Evolutionary conservation across 1,284 basidiomycete species (phyloP).

Genomic region (Sanguinoderma infundibulare): DNA sequence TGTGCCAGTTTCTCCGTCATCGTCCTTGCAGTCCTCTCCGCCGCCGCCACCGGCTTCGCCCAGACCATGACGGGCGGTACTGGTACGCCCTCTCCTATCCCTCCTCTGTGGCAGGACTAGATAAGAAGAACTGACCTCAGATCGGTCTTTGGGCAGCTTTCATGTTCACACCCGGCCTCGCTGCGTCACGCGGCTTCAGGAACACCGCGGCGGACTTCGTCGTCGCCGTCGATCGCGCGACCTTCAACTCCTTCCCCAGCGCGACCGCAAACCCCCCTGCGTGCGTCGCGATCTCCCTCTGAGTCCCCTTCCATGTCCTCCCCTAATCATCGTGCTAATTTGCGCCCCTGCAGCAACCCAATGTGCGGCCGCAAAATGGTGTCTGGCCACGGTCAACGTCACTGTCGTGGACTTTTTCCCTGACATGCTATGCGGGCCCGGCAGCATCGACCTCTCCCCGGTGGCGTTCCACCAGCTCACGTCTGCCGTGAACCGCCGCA

Average conservation of each 20-base stretch:
- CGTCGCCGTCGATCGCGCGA: conserved; percentile 20
- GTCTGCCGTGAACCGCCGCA: conserved; percentile 26
- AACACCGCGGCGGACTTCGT: conserved; percentile 27
- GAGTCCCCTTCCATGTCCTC: background rate
- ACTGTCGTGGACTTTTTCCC: conserved; percentile 48
- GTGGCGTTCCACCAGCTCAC: conserved; percentile 47
- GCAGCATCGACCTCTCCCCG: conserved; percentile 47
- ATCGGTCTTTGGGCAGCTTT: too few species aligned
- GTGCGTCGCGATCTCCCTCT: background rate
- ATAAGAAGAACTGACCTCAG: too few species aligned
- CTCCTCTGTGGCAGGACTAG: background rate
- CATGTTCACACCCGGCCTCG: conserved; percentile 24
- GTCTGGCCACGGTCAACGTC: conserved; percentile 36
- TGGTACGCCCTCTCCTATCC: background rate
- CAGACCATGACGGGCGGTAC: conserved; percentile 13
- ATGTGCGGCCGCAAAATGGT: conserved; percentile 39
- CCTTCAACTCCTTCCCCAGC: conserved; percentile 25
- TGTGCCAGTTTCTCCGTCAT: conserved; percentile 20
- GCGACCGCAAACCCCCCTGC: conserved; percentile 22
- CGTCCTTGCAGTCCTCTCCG: conserved; percentile 15
- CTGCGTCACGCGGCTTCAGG: conserved; percentile 21
- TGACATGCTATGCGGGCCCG: conserved; percentile 41
- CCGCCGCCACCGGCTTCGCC: conserved; percentile 15
- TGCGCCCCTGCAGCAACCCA: conserved; percentile 33
- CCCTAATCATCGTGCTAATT: background rate